Percentiles rank a stretch among this genome's conserved stretches.
phyloP scores from a whole-genome alignment of 495 filamentous ascomycete species.

The Penicillium cinerascens region DNA sequence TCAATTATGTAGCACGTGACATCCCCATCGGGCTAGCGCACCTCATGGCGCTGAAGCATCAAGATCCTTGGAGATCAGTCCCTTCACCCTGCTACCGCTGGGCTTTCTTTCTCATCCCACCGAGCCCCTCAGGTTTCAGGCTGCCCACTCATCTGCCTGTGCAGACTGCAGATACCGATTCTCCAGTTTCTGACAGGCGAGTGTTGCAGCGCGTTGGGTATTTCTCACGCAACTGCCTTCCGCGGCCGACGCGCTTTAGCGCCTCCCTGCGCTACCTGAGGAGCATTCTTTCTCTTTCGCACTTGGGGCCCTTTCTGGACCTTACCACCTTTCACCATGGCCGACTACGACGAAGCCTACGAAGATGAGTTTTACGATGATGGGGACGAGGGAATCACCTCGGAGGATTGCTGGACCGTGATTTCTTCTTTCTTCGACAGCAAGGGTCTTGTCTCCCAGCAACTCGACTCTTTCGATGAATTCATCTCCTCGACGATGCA shows the following conservation, averaged over 20 bases:
- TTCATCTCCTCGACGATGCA: constrained; percentile 91
- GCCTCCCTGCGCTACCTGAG: constrained; percentile 31
- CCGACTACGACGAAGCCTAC: constrained; percentile 50
- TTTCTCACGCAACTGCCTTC: constrained; percentile 15
- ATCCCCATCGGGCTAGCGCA: constrained; percentile 14
- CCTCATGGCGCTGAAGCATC: constrained; percentile 21
- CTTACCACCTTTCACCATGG: constrained; percentile 39
- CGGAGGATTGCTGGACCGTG: constrained; percentile 96
- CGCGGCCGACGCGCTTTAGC: constrained; percentile 19
- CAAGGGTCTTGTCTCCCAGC: constrained; percentile 95
- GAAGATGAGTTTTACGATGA: constrained; percentile 57
- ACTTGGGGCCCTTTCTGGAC: background rate
- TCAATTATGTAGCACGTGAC: background rate
- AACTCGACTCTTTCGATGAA: constrained; percentile 97
- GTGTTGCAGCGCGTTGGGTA: constrained; percentile 27
- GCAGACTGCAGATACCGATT: constrained; percentile 7
- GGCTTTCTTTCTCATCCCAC: constrained; percentile 21
- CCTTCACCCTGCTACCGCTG: constrained; percentile 26
- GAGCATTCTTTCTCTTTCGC: background rate
- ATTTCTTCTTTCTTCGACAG: constrained; percentile 93
- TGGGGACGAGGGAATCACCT: constrained; percentile 65
- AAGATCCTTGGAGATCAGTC: constrained; percentile 26
- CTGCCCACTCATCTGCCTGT: constrained; percentile 12
- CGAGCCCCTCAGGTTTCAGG: constrained; percentile 6
- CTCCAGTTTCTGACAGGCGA: constrained; percentile 20